A percentile compares a stretch with the other conserved stretches of the same genome.
These are phyloP conservation scores for Pseudisothecium myosuroides DNA, from an alignment of 225 moss, liverwort and hornwort genomes.

Conservation along the genomic window DNA sequence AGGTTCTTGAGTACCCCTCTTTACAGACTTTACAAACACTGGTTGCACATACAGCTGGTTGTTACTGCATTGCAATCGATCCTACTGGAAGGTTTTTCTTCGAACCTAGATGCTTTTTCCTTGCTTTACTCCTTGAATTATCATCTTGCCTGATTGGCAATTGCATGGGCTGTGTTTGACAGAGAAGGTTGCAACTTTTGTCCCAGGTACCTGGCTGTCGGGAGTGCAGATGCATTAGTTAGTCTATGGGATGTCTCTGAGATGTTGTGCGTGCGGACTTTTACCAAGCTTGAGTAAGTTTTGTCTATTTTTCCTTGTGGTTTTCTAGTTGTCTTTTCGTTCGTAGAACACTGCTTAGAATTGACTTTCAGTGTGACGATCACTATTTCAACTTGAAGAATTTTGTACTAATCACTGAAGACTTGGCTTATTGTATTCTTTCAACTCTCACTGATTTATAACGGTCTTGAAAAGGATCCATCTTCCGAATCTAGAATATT, in stretches of 20 bases:
- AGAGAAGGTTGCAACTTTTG: background rate
- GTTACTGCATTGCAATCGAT: constrained; percentile 97
- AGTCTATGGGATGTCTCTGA: constrained; percentile 98
- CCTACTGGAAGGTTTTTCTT: constrained; percentile 81
- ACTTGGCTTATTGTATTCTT: background rate
- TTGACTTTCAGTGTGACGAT: background rate
- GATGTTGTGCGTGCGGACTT: constrained; percentile 96
- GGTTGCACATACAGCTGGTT: constrained; percentile 92
- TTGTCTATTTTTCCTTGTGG: background rate
- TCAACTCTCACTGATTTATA: background rate
- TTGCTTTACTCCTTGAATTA: background rate
- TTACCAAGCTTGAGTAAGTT: constrained; percentile 94
- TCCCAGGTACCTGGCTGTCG: constrained; percentile 87
- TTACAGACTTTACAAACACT: constrained; percentile 92
- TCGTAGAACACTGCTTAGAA: background rate
- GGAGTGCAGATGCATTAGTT: constrained; percentile 98
- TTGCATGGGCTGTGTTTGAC: background rate
- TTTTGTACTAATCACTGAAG: background rate
- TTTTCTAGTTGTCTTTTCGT: background rate
- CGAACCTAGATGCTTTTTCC: background rate
- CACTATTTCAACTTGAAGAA: background rate
- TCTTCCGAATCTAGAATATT: background rate
- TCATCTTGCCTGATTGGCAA: background rate
- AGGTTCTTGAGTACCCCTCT: constrained; percentile 90
- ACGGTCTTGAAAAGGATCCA: background rate